Percentiles rank a stretch among this genome's conserved stretches.
These are phyloP conservation scores for Alisma plantagoaquatica DNA, from an alignment of 106 monocot species.

Conservation along the genomic window DNA sequence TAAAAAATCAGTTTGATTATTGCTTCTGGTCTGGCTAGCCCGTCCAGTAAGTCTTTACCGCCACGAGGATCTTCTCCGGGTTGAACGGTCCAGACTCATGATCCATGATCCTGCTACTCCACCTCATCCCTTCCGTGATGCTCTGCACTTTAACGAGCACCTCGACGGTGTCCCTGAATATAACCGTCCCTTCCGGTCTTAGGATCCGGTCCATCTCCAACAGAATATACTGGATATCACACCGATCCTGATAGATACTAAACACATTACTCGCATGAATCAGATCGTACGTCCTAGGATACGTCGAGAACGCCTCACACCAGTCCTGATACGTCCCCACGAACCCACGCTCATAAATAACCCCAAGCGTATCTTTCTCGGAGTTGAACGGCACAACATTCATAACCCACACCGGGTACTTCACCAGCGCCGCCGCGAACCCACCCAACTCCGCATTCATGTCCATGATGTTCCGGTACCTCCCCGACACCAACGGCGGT, in stretches of 20 bases:
- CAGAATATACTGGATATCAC: slow-evolving; percentile 41
- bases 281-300: slow-evolving; percentile 72
- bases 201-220: slow-evolving; percentile 69
- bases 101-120: slow-evolving; percentile 28
- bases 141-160: slow-evolving; percentile 30
- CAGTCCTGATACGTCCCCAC: slow-evolving; percentile 68
- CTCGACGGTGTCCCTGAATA: slow-evolving; percentile 49
- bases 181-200: slow-evolving; percentile 56
- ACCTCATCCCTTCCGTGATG: slow-evolving; percentile 30
- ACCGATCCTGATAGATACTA: slow-evolving; percentile 56
- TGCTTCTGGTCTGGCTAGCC: too few relatives aligned
- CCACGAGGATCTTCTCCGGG: slow-evolving; percentile 34
- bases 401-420: slow-evolving; percentile 69
- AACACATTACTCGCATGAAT: slow-evolving; percentile 50
- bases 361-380: slow-evolving; percentile 32
- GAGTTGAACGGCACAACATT: slow-evolving; percentile 34
- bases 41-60: slow-evolving; percentile 44
- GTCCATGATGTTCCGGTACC: slow-evolving; percentile 66
- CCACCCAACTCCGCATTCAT: slow-evolving; percentile 55
- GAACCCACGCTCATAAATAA: slow-evolving; percentile 53
- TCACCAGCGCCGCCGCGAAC: slow-evolving; percentile 39
- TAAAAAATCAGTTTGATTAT: too few relatives aligned
- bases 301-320: slow-evolving; percentile 75
- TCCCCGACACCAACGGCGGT: slow-evolving; percentile 27
- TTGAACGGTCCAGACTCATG: slow-evolving; percentile 28